Base-by-base conservation (phyloP, 306 rosid species). In the Geum urbanum region DNA sequence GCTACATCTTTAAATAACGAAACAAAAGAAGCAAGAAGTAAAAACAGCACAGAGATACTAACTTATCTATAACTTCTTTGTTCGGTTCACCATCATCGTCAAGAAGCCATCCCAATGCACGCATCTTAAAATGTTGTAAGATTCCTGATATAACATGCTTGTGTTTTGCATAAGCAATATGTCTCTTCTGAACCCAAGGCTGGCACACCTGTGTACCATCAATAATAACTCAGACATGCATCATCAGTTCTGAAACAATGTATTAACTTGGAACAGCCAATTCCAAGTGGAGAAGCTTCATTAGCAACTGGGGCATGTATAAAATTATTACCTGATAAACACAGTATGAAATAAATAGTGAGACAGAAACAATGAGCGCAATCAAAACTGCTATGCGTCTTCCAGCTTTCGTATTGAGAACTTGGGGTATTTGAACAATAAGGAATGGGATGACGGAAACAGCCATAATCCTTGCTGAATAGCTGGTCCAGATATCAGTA, bases 401-500 rank as follows among this genome's bases (percentile, higher is more conserved):
- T 40, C 82, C 97, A 4, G 88, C 82, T 65, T 79, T 75, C 46
- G 99, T 86, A 78, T 70, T 41, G 74, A 95, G 87, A 69, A 83
- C 0, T 82, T 86, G 92, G 43, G 91, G 96, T 18, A 95, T 51
- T 72, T 91, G 99, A 77, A 95, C 97, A 44, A 95, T 81, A 70
- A 91, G 0, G 68, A 89, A 95, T 35, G 97, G 99, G 59, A 91
- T 37, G 69, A 95, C 77, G 59, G 99, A 95, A 70, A 86, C 3
- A 64, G 79, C 77, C 99, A 95, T 87, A 71, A 95, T 89, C 79
- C 63, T 80, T 71, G 96, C 99, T 54, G 95, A 87, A 76, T 91
- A 95, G 72, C 88, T 84, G 67, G 97, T 91, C 99, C 99, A 95
- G 53, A 95, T 91, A 74, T 95, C 97, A 59, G 99, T 95, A 65